These are phyloP conservation scores for Crotalaria pallida DNA, from an alignment of 306 rosid species.

Conservation along the genomic window DNA sequence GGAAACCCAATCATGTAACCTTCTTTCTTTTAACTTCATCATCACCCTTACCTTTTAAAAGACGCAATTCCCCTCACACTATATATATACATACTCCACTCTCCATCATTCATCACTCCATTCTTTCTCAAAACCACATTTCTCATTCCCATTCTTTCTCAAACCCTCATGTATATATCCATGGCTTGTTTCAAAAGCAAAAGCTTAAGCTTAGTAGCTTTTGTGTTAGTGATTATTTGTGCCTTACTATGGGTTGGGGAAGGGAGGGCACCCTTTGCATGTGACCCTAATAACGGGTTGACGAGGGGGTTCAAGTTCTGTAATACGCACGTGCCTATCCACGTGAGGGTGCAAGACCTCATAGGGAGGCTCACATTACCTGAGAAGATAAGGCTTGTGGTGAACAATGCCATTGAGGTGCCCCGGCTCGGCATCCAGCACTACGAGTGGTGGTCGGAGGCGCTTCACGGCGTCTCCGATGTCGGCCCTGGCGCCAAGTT, in stretches of 20 bases:
- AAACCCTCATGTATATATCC: neutral
- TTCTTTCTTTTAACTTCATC: conserved; percentile 5
- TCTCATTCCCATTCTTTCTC: neutral
- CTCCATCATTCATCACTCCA: neutral
- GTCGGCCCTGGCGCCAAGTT: conserved; percentile 89
- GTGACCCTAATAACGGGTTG: conserved; percentile 56
- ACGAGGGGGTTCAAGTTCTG: conserved; percentile 63
- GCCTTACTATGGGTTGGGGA: neutral
- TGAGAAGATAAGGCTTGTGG: conserved; percentile 71
- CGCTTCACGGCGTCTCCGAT: conserved; percentile 70
- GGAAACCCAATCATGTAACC: conserved; percentile 53
- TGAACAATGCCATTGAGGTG: conserved; percentile 68
- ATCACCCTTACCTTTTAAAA: conserved; percentile 7
- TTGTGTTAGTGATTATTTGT: neutral
- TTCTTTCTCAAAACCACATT: neutral
- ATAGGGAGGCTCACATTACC: conserved; percentile 66
- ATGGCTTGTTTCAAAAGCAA: neutral
- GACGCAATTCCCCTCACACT: conserved; percentile 29
- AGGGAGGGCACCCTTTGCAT: conserved; percentile 66
- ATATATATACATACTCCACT: conserved; percentile 8
- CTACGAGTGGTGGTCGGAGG: conserved; percentile 80
- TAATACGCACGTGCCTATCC: conserved; percentile 25
- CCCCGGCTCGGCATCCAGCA: conserved; percentile 77
- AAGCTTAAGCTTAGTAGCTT: neutral
- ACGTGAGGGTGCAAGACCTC: conserved; percentile 61